Percentiles rank a stretch among this genome's conserved stretches.
Evolutionary conservation across 306 rosid genomes (phyloP).

Genomic region (Prinsepia uniflora): DNA sequence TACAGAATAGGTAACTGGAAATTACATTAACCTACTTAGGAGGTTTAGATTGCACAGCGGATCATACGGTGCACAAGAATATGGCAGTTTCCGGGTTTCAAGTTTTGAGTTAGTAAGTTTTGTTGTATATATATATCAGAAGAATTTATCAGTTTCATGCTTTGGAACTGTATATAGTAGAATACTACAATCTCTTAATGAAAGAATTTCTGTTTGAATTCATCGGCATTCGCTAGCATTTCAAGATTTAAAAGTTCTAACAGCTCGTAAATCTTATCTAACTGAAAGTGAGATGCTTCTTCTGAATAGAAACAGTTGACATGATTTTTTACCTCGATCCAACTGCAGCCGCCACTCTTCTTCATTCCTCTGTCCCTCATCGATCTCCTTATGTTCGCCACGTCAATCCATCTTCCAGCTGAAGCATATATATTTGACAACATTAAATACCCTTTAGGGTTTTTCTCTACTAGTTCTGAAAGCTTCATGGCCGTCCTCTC

Average conservation of each 20-base stretch:
- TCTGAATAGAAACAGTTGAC: constrained; percentile 15
- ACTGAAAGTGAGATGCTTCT: constrained; percentile 17
- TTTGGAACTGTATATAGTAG: background rate
- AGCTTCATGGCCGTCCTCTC: constrained; percentile 18
- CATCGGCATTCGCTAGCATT: constrained; percentile 10
- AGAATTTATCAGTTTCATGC: background rate
- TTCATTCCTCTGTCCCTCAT: constrained; percentile 11
- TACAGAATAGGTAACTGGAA: background rate
- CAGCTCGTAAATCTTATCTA: background rate
- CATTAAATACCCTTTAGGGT: constrained; percentile 4
- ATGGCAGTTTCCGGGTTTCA: background rate
- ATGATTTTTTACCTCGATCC: constrained; percentile 12
- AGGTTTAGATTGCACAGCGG: constrained; percentile 1
- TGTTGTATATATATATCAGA: background rate
- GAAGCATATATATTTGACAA: constrained; percentile 9
- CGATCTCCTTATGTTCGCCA: constrained; percentile 1
- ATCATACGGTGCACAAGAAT: background rate
- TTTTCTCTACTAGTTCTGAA: background rate
- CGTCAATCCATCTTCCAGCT: constrained; percentile 19
- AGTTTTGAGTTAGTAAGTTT: background rate
- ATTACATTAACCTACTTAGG: background rate
- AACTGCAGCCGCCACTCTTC: constrained; percentile 15
- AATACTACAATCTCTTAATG: background rate
- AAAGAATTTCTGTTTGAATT: background rate
- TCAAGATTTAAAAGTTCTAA: background rate